phyloP scores from a whole-genome alignment of 768 basidiomycete genomes.

The Naganishia kalamii region DNA sequence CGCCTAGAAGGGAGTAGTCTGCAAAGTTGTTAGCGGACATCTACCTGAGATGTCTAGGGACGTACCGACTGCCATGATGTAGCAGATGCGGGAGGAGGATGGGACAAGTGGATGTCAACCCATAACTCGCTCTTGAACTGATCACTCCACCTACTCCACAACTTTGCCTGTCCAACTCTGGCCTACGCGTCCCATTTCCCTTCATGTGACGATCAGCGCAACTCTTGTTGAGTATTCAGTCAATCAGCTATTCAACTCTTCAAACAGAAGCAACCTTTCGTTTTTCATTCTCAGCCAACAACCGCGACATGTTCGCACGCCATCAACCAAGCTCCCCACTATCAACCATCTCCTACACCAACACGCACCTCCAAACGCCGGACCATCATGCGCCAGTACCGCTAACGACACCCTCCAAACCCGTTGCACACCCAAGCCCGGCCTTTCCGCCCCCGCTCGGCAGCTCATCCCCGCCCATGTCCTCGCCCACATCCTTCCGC shows the following conservation, averaged over 20 bases:
- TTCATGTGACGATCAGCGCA: background rate
- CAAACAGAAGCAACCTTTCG: too few relatives aligned
- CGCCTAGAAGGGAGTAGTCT: conserved; percentile 52
- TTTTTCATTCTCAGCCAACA: background rate
- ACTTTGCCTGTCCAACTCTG: too few relatives aligned
- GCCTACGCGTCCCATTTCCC: background rate
- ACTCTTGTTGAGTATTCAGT: background rate
- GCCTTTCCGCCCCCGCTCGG: background rate
- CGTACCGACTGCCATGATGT: conserved; percentile 5
- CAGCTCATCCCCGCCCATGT: background rate
- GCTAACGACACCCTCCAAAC: conserved; percentile 10
- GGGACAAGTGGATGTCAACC: background rate
- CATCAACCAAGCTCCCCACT: conserved; percentile 7
- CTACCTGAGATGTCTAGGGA: background rate
- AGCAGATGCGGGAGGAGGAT: background rate
- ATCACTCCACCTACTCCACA: too few relatives aligned
- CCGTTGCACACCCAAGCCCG: background rate
- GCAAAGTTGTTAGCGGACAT: background rate
- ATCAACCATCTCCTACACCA: conserved; percentile 5
- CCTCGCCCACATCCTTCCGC: conserved; percentile 1
- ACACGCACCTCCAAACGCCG: background rate
- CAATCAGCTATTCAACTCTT: too few relatives aligned
- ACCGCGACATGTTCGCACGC: background rate
- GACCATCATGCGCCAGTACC: conserved; percentile 1
- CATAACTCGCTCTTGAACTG: background rate